A percentile compares a stretch with the other conserved stretches of the same genome.
Evolutionary conservation across 2,329 filamentous ascomycete genomes (phyloP).

Genomic region (Ophiostoma perfectum): DNA sequence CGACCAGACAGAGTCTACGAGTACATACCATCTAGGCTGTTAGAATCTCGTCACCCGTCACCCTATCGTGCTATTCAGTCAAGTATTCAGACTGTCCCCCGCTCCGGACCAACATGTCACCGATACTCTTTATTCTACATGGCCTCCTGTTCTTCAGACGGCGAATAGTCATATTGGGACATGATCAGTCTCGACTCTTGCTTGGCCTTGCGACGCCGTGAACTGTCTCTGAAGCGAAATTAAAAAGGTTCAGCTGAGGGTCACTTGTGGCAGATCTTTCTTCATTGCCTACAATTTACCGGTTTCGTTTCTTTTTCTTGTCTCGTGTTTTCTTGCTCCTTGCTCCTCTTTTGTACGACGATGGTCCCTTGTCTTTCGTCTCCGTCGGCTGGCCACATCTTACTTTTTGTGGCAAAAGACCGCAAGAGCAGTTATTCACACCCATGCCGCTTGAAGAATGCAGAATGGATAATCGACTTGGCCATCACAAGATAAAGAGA

Average conservation of each 20-base stretch:
- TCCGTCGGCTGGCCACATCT: too few species aligned
- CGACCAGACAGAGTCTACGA: not conserved
- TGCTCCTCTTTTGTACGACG: not conserved
- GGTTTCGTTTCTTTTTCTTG: not conserved
- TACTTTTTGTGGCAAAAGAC: too few species aligned
- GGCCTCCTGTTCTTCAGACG: not conserved
- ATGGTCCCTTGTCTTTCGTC: too few species aligned
- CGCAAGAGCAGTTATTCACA: too few species aligned
- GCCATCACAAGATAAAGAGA: too few species aligned
- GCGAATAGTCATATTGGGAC: not conserved
- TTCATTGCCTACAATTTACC: not conserved
- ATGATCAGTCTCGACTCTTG: not conserved
- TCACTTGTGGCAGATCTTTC: not conserved
- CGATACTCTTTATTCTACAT: not conserved
- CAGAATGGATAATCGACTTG: too few species aligned
- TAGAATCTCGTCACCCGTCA: constrained; percentile 3
- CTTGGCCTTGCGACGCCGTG: not conserved
- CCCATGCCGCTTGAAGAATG: too few species aligned
- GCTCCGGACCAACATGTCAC: constrained; percentile 1
- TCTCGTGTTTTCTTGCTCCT: not conserved
- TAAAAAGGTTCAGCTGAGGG: not conserved
- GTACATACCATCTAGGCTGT: not conserved
- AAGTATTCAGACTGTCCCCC: not conserved
- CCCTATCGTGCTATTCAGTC: not conserved
- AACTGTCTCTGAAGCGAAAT: not conserved